Conservation (phyloP, 106 monocot species). For the Chionographis japonica region DNA sequence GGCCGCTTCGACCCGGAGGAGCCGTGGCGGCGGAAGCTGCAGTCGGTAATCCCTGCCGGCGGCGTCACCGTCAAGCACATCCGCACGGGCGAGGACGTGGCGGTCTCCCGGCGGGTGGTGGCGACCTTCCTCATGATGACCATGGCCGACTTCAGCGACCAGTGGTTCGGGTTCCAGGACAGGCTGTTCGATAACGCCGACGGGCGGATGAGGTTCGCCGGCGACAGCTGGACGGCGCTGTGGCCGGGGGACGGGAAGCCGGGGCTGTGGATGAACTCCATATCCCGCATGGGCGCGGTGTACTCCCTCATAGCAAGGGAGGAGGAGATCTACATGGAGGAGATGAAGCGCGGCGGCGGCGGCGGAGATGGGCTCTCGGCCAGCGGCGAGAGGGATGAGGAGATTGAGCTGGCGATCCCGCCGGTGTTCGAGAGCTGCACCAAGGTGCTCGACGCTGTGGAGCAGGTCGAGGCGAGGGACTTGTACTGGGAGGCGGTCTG, state of each 20-base stretch:
- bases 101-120: constrained; percentile 51
- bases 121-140: constrained; percentile 68
- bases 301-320: constrained; percentile 61
- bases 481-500: constrained; percentile 74
- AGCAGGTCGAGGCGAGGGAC: constrained; percentile 58
- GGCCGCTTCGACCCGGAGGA: constrained; percentile 17
- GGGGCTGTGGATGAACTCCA: constrained; percentile 64
- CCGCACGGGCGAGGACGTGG: constrained; percentile 63
- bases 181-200: constrained; percentile 60
- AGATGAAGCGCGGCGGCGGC: constrained; percentile 8
- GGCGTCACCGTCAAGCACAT: constrained; percentile 70
- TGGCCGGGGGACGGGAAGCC: constrained; percentile 83
- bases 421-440: constrained; percentile 82
- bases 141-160: constrained; percentile 88
- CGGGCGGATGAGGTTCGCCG: constrained; percentile 54
- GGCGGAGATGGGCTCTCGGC: background rate
- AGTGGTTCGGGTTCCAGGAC: constrained; percentile 71
- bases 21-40: constrained; percentile 54
- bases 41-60: constrained; percentile 35
- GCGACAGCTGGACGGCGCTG: constrained; percentile 25
- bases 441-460: constrained; percentile 36
- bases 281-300: constrained; percentile 78
- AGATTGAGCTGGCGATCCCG: constrained; percentile 59
- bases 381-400: constrained; percentile 38
- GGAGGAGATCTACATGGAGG: constrained; percentile 50